These are phyloP conservation scores for Rhypophila decipiens DNA, from an alignment of 495 filamentous ascomycete species.

Conservation along the genomic window DNA sequence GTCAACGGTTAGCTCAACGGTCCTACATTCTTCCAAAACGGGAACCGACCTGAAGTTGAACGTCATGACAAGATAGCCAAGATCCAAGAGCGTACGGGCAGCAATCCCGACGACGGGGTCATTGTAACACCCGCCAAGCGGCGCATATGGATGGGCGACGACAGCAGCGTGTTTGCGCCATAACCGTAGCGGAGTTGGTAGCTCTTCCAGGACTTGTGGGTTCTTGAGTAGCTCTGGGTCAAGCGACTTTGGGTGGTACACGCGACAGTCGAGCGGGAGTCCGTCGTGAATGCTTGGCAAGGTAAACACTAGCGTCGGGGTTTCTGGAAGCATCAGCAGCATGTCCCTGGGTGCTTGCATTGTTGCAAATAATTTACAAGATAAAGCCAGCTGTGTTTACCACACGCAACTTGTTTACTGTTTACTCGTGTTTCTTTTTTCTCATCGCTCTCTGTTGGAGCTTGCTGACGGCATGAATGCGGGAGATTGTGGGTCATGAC, in stretches of 20 bases:
- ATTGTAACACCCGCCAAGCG: constrained; percentile 79
- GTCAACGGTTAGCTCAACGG: constrained; percentile 2
- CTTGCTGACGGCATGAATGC: no score
- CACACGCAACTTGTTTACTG: no score
- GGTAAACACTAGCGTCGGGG: constrained; percentile 66
- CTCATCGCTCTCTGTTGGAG: no score
- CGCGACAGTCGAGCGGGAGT: constrained; percentile 64
- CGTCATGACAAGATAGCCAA: constrained; percentile 71
- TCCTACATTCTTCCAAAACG: background rate
- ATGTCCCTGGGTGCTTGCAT: no score
- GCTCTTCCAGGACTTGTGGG: no score
- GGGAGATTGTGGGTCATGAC: no score
- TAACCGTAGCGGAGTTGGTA: background rate
- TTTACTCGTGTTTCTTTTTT: no score
- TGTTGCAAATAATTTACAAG: no score
- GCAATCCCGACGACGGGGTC: constrained; percentile 67
- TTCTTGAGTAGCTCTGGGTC: constrained; percentile 21
- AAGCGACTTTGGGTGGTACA: constrained; percentile 61
- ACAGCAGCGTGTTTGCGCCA: constrained; percentile 60
- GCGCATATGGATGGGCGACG: constrained; percentile 86
- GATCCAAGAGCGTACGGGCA: constrained; percentile 53
- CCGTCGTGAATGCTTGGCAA: constrained; percentile 82
- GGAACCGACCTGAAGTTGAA: constrained; percentile 81
- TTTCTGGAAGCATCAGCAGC: no score
- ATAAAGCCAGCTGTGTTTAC: no score